Evolutionary conservation across 129 eudicot genomes (phyloP).

Genomic region (Chrysanthemum lavandulifolium): DNA sequence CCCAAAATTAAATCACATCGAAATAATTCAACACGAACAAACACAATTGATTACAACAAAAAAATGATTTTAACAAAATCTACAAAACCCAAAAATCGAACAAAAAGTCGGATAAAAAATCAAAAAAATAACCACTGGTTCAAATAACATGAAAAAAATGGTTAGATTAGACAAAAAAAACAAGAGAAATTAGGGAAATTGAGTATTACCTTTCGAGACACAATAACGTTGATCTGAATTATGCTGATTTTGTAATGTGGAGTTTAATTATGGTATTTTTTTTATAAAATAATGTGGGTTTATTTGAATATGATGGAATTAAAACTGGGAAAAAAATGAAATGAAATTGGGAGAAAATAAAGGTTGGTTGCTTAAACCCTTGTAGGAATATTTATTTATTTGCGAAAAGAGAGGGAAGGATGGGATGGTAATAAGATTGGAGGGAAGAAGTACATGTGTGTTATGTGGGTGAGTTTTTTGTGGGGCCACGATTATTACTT

Average conservation of each 20-base stretch:
- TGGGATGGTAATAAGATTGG: not conserved
- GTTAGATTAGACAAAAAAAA: not conserved
- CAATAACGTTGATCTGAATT: slow-evolving; percentile 16
- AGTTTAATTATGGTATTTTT: not conserved
- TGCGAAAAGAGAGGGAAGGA: no score
- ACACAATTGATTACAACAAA: no score
- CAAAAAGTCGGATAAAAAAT: not conserved
- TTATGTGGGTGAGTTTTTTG: not conserved
- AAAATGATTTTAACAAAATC: no score
- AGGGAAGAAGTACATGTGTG: not conserved
- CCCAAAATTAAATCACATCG: no score
- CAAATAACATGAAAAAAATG: not conserved
- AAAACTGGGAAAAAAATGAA: not conserved
- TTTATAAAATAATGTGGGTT: no score
- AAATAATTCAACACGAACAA: no score
- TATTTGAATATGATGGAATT: not conserved
- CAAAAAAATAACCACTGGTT: not conserved
- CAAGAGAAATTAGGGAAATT: slow-evolving; percentile 12
- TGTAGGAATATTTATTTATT: not conserved
- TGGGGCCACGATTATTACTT: not conserved
- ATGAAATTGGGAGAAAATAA: slow-evolving; percentile 13
- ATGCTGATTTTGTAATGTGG: not conserved
- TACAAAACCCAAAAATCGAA: no score
- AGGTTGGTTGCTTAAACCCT: slow-evolving; percentile 47
- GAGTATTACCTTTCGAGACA: slow-evolving; percentile 23